Percentiles rank a stretch among this genome's conserved stretches.
These are phyloP conservation scores for Daldinia eschscholtzii DNA, from an alignment of 2,329 filamentous ascomycete genomes.

Conservation along the genomic window DNA sequence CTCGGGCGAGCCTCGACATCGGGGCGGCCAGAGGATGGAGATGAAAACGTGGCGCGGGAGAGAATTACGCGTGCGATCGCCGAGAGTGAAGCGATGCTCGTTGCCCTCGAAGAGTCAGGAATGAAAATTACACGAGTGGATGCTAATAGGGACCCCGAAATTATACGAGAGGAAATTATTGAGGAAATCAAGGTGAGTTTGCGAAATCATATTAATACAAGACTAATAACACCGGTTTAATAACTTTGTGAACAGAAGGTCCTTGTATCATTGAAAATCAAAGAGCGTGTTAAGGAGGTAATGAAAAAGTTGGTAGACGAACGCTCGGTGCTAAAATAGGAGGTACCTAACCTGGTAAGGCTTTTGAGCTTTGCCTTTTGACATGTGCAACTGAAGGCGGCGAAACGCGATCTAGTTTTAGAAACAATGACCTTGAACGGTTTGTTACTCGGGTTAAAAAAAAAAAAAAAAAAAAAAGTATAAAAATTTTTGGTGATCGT, in stretches of 20 bases:
- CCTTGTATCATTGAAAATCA: background rate
- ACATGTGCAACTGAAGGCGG: constrained; percentile 10
- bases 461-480: background rate
- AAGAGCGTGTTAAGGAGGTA: background rate
- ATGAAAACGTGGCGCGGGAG: constrained; percentile 16
- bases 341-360: too few species aligned
- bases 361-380: background rate
- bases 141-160: constrained; percentile 29
- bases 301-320: background rate
- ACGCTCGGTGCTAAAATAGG: background rate
- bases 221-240: background rate
- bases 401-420: background rate
- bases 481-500: background rate
- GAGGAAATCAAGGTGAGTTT: constrained; percentile 33
- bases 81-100: constrained; percentile 29
- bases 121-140: constrained; percentile 27
- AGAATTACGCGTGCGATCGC: constrained; percentile 32
- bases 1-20: constrained; percentile 33
- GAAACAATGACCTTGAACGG: background rate
- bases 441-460: background rate
- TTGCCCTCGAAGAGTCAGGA: constrained; percentile 29
- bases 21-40: constrained; percentile 39
- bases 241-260: background rate
- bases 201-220: background rate
- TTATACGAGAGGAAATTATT: constrained; percentile 34